Evolutionary conservation across 352 stramenopile species (phyloP).

Genomic region (Phytopythium vexans): DNA sequence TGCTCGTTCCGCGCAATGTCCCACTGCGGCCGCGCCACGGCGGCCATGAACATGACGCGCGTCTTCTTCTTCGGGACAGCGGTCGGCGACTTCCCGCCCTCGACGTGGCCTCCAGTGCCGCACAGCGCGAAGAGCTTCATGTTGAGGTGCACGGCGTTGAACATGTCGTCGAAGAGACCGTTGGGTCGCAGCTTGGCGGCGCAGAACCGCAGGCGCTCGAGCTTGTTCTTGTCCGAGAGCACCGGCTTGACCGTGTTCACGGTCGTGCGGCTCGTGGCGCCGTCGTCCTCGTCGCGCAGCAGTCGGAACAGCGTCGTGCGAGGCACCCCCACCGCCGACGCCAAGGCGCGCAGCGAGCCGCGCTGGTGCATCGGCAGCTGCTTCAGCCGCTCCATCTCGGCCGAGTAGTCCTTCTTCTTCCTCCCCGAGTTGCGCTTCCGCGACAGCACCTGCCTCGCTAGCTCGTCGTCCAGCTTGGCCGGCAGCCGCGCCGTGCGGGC

Average conservation of each 20-base stretch:
- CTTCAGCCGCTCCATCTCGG: slow-evolving; percentile 26
- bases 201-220: slow-evolving; percentile 31
- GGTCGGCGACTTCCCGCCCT: slow-evolving; percentile 6
- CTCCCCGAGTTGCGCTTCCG: slow-evolving; percentile 37
- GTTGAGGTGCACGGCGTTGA: slow-evolving; percentile 39
- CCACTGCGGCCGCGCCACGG: slow-evolving; percentile 38
- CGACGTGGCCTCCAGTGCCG: background rate
- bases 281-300: slow-evolving; percentile 21
- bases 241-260: slow-evolving; percentile 31
- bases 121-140: slow-evolving; percentile 33
- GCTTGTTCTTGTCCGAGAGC: slow-evolving; percentile 37
- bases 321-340: slow-evolving; percentile 30
- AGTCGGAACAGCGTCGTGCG: slow-evolving; percentile 36
- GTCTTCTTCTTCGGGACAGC: slow-evolving; percentile 15
- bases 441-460: slow-evolving; percentile 34
- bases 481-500: background rate
- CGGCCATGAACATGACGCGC: slow-evolving; percentile 39
- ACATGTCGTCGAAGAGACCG: slow-evolving; percentile 38
- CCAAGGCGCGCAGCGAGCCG: slow-evolving; percentile 28
- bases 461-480: slow-evolving; percentile 3
- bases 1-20: slow-evolving; percentile 20
- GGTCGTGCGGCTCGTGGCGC: slow-evolving; percentile 4
- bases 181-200: slow-evolving; percentile 26
- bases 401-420: slow-evolving; percentile 43
- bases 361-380: slow-evolving; percentile 33